Evolutionary conservation across 2,329 filamentous ascomycete genomes (phyloP), one percentile per base, ranked within the genome.

Genomic region (Calonectria leucothoes): DNA sequence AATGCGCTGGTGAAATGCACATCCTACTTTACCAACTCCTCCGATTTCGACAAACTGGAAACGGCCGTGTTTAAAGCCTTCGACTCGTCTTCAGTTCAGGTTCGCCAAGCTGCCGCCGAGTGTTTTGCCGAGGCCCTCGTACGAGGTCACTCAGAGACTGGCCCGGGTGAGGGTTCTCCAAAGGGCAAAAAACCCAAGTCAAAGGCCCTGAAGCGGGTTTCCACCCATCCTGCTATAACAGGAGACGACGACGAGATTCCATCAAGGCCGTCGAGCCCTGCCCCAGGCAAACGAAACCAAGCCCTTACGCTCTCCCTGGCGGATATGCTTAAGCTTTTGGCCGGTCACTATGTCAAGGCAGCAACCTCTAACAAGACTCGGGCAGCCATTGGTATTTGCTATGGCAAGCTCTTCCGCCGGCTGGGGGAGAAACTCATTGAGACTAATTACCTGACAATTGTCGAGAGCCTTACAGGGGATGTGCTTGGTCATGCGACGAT

Each of bases 21-120:
- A 0, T 85, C 90, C 0, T 97, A 94, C 82, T 98, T 98, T 81
- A 93, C 95, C 81, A 98, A 97, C 81, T 92, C 93, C 17, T 93
- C 90, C 82, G 97, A 99, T 82, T 98, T 98, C 81, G 97, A 99
- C 78, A 95, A 94, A 82, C 85, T 98, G 25, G 95, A 96, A 84
- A 91, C 90, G 39, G 91, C 93, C 7, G 87, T 97, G 20, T 97
- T 95, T 90, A 98, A 98, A 84, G 91, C 93, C 0, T 93, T 97
- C 73, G 97, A 99, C 78, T 96, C 93, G 42, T 85, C 92, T 1
- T 94, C 93, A 63, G 86, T 92, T 0, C 89, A 93, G 33, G 95
- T 98, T 66, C 91, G 97, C 73, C 94, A 96, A 84, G 94, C 96
- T 3, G 95, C 95, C 4, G 96, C 95, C 8, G 94, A 95, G 69